Base-by-base conservation (phyloP, 768 basidiomycete genomes). In the Tricholoma furcatifolium region DNA sequence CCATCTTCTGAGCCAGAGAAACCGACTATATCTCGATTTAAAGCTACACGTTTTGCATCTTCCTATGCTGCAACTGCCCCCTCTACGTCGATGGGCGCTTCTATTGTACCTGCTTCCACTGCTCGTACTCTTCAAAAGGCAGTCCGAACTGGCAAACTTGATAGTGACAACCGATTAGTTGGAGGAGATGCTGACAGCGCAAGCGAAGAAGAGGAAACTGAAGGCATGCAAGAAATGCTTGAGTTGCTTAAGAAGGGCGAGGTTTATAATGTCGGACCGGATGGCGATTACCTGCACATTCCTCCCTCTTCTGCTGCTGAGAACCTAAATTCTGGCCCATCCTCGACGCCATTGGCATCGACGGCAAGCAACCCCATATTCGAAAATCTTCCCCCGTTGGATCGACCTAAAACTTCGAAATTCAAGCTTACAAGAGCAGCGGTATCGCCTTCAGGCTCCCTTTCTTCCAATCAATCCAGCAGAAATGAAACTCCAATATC, bases 11-110 rank as follows among this genome's bases (percentile, higher is more conserved):
- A 70, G 14, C 69, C 62, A 15, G 68, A 74, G 39, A 85, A 80
- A 61, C 74, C 80, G 6, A 61, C 75, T 0, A 67, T 85, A 36
- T 91, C 89, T 11, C 79, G 74, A 36, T 90, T 91, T 66, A 90
- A 81, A 63, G 79, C 83, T 1, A 77, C 71, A 38, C 79, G 76
- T 18, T 68, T 85, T 51, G 74, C 75, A 14, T 71, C 75, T 21
- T 72, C 80, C 1, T 82, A 80, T 54, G 64, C 70, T n/a, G 68
- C 78, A 12, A 55, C 67, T 62, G 24, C 56, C 49, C 27, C 68
- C 14, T 71, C 74, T 24, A 70, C 65, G 44, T 77, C 77, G 1
- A 64, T 80, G 27, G 77, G 67, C 35, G 70, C 68, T 50, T 70
- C 74, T 12, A 66, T 77, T 30, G 54, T 80, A 23, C 74, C 84